Evolutionary conservation across 2,329 filamentous ascomycete genomes (phyloP), one percentile per base, ranked within the genome.

Genomic region (Stagonosporopsis rhizophila): DNA sequence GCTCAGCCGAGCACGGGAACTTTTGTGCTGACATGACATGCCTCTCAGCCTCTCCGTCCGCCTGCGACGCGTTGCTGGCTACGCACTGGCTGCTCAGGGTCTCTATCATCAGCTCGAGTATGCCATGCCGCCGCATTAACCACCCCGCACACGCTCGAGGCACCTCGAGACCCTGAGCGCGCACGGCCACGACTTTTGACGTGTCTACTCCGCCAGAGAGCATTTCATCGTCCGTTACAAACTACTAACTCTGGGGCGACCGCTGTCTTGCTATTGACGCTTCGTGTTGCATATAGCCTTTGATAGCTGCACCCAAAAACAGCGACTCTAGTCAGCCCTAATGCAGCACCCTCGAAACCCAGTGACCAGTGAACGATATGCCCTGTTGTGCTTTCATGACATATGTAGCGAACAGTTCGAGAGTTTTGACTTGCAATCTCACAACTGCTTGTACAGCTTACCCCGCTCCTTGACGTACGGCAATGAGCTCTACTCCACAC

Each of bases 11-110:
- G 42, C 44, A 38, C 25, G 32, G 23, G 44, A 9, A 27, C 46
- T 44, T 12, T 44, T 9, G 12, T 32, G 47, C 53, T 52, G 53
- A 52, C 53, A n/a, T 47, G 25, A 37, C 47, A 39, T 38, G 17
- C 37, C 22, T 11, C 37, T 46, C 41, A 47, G 42, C 47, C 47
- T 35, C 45, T 44, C 40, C 14, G 19, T 15, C 32, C 20, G 37
- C 48, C 48, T 52, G 52, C 44, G 14, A 49, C 44, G 37, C 48
- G 17, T 44, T 27, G 39, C 40, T 37, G 56, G 56, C 59, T 53
- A 48, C 53, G 55, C 52, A 50, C 23, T 23, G 48, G 34, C 47
- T 44, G 27, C 40, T 44, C 27, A 30, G 30, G 19, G 40, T 44
- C 55, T 46, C n/a, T 39, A 25, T 44, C 27, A 34, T 44, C 40